Evolutionary conservation across 208 protist species (phyloP), one percentile per base, ranked within the genome.

Genomic region (Lotmaria passim): DNA sequence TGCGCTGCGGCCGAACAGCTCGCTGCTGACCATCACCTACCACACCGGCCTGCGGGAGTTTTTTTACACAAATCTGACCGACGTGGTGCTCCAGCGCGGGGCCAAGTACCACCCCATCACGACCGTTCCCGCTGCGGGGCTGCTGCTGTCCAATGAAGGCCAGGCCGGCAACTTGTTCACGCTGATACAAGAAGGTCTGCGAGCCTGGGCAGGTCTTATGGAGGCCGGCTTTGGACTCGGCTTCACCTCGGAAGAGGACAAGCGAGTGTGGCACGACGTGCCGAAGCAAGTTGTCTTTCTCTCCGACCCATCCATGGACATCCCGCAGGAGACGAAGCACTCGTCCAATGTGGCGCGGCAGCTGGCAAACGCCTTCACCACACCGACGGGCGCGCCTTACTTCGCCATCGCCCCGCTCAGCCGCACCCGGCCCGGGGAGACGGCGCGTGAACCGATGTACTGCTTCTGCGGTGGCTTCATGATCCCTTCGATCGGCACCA

Each of bases 381-480:
- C 46, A 21, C 71, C 56, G 51, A 31, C 56, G 8, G 17, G 26
- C 43, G 48, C 43, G 19, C 66, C 70, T 11, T 68, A 68, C 58
- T 82, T 82, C 55, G 31, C 59, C 24, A 72, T 66, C 34, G 69
- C 77, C 3, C 77, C 70, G 21, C 31, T 69, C 41, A 82, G 77
- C 56, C 77, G 77, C 61, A 52, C 43, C 15, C 70, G 77, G 24
- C n/a, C 72, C 38, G 77, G 71, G 19, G 77, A 82, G 39, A 19
- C n/a, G 21, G 21, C 50, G 19, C 69, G 65, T 5, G 67, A 48
- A 31, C 77, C 77, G 15, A 82, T 82, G 77, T 82, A 82, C 60
- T 82, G 77, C 65, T 82, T 82, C 62, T 82, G 77, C 50, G 53
- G 70, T 7, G 72, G 60, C 17, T 64, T 82, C 15, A 28, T 73